Conservation (phyloP, 1,284 basidiomycete species). For the Trichosporon coremiiforme region DNA sequence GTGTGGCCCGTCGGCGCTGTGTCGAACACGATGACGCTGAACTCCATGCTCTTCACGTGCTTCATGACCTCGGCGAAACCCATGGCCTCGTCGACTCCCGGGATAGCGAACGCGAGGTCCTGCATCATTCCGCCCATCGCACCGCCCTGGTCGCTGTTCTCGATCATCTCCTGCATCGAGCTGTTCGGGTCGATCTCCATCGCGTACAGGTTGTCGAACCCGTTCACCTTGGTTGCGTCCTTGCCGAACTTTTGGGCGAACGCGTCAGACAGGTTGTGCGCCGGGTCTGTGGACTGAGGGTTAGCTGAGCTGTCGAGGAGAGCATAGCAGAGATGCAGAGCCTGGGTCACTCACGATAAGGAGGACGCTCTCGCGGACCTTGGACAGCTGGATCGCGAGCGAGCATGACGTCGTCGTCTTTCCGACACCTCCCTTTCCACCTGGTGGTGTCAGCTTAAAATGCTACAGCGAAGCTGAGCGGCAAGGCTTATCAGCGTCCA, state of each 20-base stretch:
- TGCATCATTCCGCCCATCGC: conserved; percentile 99
- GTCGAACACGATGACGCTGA: conserved; percentile 98
- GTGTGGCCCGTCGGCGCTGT: conserved; percentile 99
- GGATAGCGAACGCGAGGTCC: conserved; percentile 97
- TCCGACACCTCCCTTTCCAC: conserved; percentile 94
- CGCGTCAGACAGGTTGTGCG: conserved; percentile 97
- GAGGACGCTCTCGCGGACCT: conserved; percentile 83
- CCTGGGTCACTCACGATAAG: conserved; percentile 72
- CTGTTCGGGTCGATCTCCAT: conserved; percentile 99
- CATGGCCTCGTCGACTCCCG: conserved; percentile 99
- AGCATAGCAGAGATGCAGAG: no score
- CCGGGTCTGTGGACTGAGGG: conserved; percentile 92
- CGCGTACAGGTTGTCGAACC: conserved; percentile 92
- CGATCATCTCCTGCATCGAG: conserved; percentile 98
- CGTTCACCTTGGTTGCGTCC: conserved; percentile 98
- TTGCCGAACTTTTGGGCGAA: conserved; percentile 99
- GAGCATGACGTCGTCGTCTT: conserved; percentile 93
- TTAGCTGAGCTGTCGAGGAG: no score
- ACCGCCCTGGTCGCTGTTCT: conserved; percentile 68
- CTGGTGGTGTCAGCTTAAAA: conserved; percentile 58
- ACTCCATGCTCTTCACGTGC: conserved; percentile 99
- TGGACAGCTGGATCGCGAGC: conserved; percentile 88
- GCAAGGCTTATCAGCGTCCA: no score
- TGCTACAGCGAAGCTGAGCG: no score
- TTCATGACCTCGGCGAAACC: conserved; percentile 99